Evolutionary conservation across 805 yeast genomes (phyloP).

Genomic region (Zygosaccharomyces kombuchaensis): DNA sequence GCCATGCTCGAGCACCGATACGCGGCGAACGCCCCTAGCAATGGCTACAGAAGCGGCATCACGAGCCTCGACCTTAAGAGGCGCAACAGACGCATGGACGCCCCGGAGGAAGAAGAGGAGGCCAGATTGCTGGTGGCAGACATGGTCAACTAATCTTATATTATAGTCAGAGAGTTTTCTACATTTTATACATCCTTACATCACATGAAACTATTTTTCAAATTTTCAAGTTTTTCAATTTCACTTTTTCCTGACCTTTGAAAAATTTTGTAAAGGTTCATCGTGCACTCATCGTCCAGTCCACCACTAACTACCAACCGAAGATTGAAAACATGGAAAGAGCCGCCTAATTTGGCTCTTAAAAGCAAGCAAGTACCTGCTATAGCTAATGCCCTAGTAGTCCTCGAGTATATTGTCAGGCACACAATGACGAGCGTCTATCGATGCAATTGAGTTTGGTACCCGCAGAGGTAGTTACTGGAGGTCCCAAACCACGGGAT

Average conservation of each 20-base stretch:
- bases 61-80: conserved; percentile 20
- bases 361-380: not conserved
- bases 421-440: too few relatives aligned
- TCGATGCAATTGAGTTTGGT: too few relatives aligned
- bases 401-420: too few relatives aligned
- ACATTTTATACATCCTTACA: conserved; percentile 33
- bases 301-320: not conserved
- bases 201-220: conserved; percentile 35
- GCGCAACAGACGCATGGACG: conserved; percentile 12
- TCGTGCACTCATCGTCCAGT: not conserved
- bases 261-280: not conserved
- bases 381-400: too few relatives aligned
- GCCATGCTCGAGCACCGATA: conserved; percentile 7
- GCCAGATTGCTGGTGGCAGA: not conserved
- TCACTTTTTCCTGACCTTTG: not conserved
- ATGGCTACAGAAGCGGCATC: conserved; percentile 7
- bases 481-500: too few relatives aligned
- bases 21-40: conserved; percentile 8
- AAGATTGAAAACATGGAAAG: not conserved
- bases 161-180: too few relatives aligned
- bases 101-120: conserved; percentile 30
- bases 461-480: too few relatives aligned
- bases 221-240: conserved; percentile 21
- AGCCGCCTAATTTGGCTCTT: not conserved
- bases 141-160: not conserved